Evolutionary conservation across 345 rosid genomes (phyloP), one percentile per base, ranked within the genome.

Genomic region (Aquilaria malaccensis): DNA sequence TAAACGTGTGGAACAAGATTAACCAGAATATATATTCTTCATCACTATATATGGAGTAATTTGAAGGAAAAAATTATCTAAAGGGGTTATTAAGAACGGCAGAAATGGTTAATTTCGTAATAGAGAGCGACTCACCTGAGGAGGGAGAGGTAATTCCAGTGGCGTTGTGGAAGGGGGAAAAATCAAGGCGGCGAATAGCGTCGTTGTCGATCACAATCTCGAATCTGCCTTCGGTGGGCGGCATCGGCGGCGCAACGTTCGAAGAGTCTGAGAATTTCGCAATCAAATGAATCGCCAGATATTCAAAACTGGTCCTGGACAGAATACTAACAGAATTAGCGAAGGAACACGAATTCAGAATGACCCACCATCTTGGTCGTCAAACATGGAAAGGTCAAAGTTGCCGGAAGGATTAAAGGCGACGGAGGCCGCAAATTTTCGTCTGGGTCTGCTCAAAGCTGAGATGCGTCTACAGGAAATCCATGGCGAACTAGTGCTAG

Each of bases 331-430:
- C 5, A 49, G 9, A n/a, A 32, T 9, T 1, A 11, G 33, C 13
- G 30, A 14, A n/a, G 41, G 50, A 29, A 47, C 2, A n/a, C 33
- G 50, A 29, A 47, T 5, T 54, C 13, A 2, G 32, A 22, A 47
- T n/a, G 22, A 37, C 50, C 61, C 67, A 86, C 94, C 88, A 10
- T 80, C 74, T 29, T 79, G 79, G 33, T 72, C 73, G 1, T 67
- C 87, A 13, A 64, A 74, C 37, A 80, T 62, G 45, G 95, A 78
- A 64, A 92, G 74, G 73, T 92, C 93, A 64, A 80, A 92, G 61
- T 82, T 87, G n/a, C 96, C 87, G 0, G 95, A 83, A 47, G 95
- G 98, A 55, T 92, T 79, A 87, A 89, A 89, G 10, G 96, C 73
- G 30, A 89, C 91, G 0, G 91, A 81, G 67, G 72, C 80, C 4